These are phyloP conservation scores for Herpetospermum pedunculosum DNA, from an alignment of 306 rosid genomes.

Conservation along the genomic window DNA sequence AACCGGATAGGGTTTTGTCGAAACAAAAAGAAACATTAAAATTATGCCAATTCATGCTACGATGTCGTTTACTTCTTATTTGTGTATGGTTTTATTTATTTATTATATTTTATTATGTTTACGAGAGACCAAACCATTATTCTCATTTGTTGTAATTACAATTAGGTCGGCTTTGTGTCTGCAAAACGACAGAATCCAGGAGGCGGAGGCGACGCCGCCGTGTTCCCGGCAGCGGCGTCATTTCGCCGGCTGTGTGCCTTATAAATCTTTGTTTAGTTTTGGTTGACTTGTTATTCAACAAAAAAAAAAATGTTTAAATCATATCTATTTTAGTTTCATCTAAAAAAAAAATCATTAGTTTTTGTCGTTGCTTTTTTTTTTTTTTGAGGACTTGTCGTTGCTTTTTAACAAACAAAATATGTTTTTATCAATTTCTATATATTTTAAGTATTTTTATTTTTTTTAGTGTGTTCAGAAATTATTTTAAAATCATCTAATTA, in stretches of 20 bases:
- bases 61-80: neutral
- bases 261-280: too few species aligned
- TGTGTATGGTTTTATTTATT: neutral
- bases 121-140: neutral
- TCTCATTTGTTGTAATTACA: neutral
- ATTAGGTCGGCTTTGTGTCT: neutral
- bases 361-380: neutral
- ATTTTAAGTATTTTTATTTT: too few species aligned
- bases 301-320: neutral
- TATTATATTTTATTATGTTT: neutral
- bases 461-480: too few species aligned
- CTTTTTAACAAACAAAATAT: too few species aligned
- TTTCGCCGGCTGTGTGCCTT: neutral
- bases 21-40: neutral
- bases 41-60: neutral
- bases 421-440: too few species aligned
- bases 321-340: neutral
- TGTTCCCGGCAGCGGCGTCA: neutral
- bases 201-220: neutral
- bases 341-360: neutral
- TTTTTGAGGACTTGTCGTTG: too few species aligned
- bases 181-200: neutral
- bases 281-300: neutral
- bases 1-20: neutral
- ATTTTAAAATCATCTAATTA: too few species aligned